Evolutionary conservation across 176 grass and related monocot species (phyloP), one percentile per base, ranked within the genome.

Genomic region (Aegilops longissima): DNA sequence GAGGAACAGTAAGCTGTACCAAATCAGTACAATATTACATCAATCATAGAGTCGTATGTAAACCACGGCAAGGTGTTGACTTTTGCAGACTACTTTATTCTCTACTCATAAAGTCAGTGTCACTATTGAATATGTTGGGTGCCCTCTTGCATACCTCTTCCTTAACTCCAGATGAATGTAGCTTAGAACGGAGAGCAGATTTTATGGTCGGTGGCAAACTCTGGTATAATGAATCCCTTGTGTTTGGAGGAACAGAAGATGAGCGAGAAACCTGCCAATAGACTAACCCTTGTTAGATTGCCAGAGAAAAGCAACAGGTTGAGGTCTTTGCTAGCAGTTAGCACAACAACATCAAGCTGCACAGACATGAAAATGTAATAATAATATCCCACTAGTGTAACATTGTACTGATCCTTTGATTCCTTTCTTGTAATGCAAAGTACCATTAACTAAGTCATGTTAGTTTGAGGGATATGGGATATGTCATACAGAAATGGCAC

Each of bases 171-270:
- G 94, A 94, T 6, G 85, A 90, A 56, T 89, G 82, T 77, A 98
- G 85, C 44, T 90, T 95, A 81, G 87, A 93, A 62, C 93, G 90
- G 9, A 98, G 88, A 85, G 90, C 78, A 54, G 90, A 93, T 82
- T 98, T 98, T 77, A 98, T 84, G n/a, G 79, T 83, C 27, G 89
- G 92, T 85, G 97, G 94, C 76, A 98, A 85, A 89, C 87, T 91
- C 85, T 98, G 97, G 69, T 98, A 98, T 86, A 98, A 91, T 24
- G 92, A 21, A 65, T 96, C 94, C 87, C 97, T 96, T 90, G 92
- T 93, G 87, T 88, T 98, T 90, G 92, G 83, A 94, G 97, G 94
- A 67, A 98, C 66, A 87, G 94, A 96, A 83, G 89, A 85, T 80
- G 97, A 98, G 64, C 97, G 89, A 76, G 94, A 98, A 44, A 87